Percentiles rank a stretch among this genome's conserved stretches.
phyloP scores from a whole-genome alignment of 768 basidiomycete species.

The Collybiopsis luxurians region DNA sequence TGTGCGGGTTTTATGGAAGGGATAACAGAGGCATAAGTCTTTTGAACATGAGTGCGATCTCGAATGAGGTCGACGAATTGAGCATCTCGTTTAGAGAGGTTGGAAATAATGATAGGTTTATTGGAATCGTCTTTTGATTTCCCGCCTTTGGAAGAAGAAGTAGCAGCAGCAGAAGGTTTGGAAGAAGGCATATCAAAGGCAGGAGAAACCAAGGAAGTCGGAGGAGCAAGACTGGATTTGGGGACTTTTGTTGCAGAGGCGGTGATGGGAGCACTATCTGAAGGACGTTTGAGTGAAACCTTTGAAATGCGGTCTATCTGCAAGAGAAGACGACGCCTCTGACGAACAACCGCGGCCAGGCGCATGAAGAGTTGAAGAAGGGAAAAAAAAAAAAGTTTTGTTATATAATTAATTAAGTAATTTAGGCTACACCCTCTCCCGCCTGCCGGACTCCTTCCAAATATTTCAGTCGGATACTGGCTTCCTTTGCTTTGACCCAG shows the following conservation, averaged over 20 bases:
- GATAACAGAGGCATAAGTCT: not conserved
- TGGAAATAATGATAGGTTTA: conserved; percentile 13
- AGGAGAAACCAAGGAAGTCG: conserved; percentile 12
- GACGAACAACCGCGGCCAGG: conserved; percentile 38
- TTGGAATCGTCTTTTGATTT: conserved; percentile 4
- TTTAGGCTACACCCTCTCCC: not conserved
- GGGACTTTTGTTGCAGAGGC: conserved; percentile 26
- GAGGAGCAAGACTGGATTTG: conserved; percentile 26
- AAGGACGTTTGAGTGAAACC: conserved; percentile 52
- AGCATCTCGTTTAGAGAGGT: conserved; percentile 4
- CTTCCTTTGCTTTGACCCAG: conserved; percentile 55
- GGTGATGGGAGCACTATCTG: no score
- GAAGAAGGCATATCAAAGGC: conserved; percentile 10
- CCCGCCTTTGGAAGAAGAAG: no score
- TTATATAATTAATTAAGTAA: not conserved
- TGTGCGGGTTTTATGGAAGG: conserved; percentile 3
- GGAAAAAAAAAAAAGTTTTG: not conserved
- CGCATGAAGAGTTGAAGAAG: conserved; percentile 39
- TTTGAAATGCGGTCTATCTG: no score
- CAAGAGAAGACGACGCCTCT: conserved; percentile 59
- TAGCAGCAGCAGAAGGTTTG: no score
- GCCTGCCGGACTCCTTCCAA: conserved; percentile 47
- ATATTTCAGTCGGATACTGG: conserved; percentile 72
- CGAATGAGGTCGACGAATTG: conserved; percentile 31
- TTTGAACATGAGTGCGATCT: conserved; percentile 32